Base-by-base conservation (phyloP, 148 eudicot genomes). In the Persicaria tinctoria region DNA sequence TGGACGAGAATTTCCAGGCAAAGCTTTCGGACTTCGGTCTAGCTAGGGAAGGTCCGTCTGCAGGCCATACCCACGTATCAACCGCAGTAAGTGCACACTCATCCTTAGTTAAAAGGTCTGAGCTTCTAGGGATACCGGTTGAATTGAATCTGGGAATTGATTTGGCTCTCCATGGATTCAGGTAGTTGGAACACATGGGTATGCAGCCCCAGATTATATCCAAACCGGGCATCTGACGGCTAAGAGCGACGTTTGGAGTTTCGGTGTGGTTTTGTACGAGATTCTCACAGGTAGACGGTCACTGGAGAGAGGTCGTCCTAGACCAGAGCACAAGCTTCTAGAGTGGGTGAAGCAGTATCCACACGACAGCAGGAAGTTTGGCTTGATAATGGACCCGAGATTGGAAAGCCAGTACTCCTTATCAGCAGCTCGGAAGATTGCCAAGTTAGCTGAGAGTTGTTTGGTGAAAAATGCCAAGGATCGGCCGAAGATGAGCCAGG, bases 141-240 rank as follows among this genome's bases (percentile, higher is more conserved):
- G 41, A 32, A 32, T 32, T 32, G 41, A 32, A 32, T 32, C 16
- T 57, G 6, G 63, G 18, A 57, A 57, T 51, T 20, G 59, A 49
- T 69, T 27, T 70, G 72, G 74, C 48, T 53, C 44, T 53, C 70
- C 51, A 18, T 76, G 64, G 47, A 46, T 74, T 66, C 77, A 93
- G 98, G 98, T 89, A 74, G 86, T 93, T 71, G 98, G 98, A n/a
- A 93, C 98, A 82, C 79, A 80, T 72, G 98, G 98, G 8, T 93
- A 93, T 68, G 98, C 98, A 18, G 98, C 98, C 32, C 98, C 98
- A 1, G 98, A 93, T 56, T 93, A 93, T 81, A 76, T 93, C n/a
- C 86, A 89, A 78, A 93, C 98, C 0, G 98, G 98, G 46, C 98
- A 87, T 70, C 85, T 93, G 38, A 89, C 96, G 20, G 27, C 87